Percentiles rank a stretch among this genome's conserved stretches.
Evolutionary conservation across 768 basidiomycete species (phyloP).

Genomic region (Suillus clintonianus): DNA sequence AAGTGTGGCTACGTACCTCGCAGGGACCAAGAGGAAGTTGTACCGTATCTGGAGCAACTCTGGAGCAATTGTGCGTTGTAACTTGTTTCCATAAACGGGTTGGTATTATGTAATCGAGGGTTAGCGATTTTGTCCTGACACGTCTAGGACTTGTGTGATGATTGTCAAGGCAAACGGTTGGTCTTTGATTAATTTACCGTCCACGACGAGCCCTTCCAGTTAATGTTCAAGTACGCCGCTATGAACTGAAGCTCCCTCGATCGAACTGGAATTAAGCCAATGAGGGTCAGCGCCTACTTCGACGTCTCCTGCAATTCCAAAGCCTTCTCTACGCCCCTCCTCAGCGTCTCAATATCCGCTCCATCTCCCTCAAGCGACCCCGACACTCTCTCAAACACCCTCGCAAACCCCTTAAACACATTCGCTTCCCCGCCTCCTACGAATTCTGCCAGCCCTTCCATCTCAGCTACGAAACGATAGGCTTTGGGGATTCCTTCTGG

Average conservation of each 20-base stretch:
- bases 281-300: constrained; percentile 1
- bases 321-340: constrained; percentile 43
- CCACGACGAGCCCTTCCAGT: neutral
- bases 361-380: constrained; percentile 33
- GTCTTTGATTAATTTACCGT: too few species aligned
- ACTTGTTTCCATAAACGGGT: too few species aligned
- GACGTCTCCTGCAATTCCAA: constrained; percentile 22
- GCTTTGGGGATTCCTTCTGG: constrained; percentile 58
- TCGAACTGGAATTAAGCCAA: neutral
- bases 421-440: constrained; percentile 44
- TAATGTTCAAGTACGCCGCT: neutral
- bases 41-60: too few species aligned
- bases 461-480: constrained; percentile 59
- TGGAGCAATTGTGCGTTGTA: too few species aligned
- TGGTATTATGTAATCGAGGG: too few species aligned
- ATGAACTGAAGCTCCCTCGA: too few species aligned
- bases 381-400: constrained; percentile 43
- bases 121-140: too few species aligned
- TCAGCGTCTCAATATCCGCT: constrained; percentile 39
- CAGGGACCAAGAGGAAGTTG: neutral
- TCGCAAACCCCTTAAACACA: constrained; percentile 46
- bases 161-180: too few species aligned
- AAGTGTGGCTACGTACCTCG: neutral
- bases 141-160: too few species aligned
- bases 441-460: constrained; percentile 59